phyloP scores from a whole-genome alignment of 352 stramenopile species.

The Globisporangium barbulae region DNA sequence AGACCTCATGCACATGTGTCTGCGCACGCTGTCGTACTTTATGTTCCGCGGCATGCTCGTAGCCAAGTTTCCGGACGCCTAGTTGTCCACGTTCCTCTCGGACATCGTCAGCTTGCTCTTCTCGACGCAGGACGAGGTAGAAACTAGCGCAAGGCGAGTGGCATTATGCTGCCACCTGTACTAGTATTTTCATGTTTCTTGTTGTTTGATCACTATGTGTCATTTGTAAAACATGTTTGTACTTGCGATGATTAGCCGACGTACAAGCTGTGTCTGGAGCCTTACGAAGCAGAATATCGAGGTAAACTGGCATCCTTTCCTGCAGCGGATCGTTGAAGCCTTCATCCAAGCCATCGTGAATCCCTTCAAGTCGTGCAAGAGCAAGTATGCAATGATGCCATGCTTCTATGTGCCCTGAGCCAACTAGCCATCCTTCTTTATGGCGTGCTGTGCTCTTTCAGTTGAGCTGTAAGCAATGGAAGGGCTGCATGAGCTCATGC shows the following conservation, averaged over 20 bases:
- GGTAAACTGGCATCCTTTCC: slow-evolving; percentile 34
- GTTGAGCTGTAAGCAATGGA: slow-evolving; percentile 63
- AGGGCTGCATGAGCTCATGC: slow-evolving; percentile 45
- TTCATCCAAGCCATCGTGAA: slow-evolving; percentile 70
- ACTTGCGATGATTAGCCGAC: slow-evolving; percentile 26
- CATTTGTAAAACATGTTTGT: neutral
- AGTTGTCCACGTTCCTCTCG: slow-evolving; percentile 40
- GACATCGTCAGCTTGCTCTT: slow-evolving; percentile 50
- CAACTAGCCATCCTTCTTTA: neutral
- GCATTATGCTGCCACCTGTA: no score
- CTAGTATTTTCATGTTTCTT: neutral
- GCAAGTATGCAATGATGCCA: slow-evolving; percentile 24
- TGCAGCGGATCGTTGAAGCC: slow-evolving; percentile 53
- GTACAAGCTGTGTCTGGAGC: slow-evolving; percentile 70
- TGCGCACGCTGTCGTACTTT: slow-evolving; percentile 68
- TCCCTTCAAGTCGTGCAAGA: slow-evolving; percentile 62
- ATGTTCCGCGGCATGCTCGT: slow-evolving; percentile 52
- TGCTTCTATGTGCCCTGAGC: neutral
- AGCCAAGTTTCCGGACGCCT: slow-evolving; percentile 30
- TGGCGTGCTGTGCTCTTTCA: neutral
- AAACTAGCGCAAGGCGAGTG: neutral
- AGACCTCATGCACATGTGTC: slow-evolving; percentile 37
- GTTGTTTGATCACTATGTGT: neutral
- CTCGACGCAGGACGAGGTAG: slow-evolving; percentile 53
- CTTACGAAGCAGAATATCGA: slow-evolving; percentile 62